Percentiles rank a stretch among this genome's conserved stretches.
Evolutionary conservation across 2,329 filamentous ascomycete genomes (phyloP).

Genomic region (Tolypocladium tropicale): DNA sequence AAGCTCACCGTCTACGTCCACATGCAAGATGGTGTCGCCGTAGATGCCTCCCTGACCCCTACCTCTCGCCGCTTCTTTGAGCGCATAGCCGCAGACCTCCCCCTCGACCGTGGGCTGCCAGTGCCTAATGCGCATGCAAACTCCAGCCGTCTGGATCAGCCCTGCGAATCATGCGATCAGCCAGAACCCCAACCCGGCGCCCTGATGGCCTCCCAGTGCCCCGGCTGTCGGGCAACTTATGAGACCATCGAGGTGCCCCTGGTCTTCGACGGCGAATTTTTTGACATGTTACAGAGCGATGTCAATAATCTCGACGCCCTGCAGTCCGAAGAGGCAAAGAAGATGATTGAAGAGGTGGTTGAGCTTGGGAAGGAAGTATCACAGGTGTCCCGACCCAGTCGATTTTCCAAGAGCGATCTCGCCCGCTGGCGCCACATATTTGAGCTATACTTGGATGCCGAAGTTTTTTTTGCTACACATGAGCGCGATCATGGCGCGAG

Average conservation of each 20-base stretch:
- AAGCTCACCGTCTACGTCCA: conserved; percentile 62
- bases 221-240: conserved; percentile 8
- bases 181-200: background rate
- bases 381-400: conserved; percentile 52
- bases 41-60: conserved; percentile 58
- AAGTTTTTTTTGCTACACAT: conserved; percentile 71
- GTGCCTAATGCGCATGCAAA: conserved; percentile 3
- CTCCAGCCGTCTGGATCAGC: background rate
- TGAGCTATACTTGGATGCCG: conserved; percentile 67
- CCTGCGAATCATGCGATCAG: background rate
- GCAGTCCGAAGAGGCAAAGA: conserved; percentile 54
- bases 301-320: conserved; percentile 59
- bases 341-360: conserved; percentile 52
- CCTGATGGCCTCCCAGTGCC: background rate
- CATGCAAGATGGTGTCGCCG: conserved; percentile 52
- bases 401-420: conserved; percentile 55
- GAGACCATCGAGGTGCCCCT: conserved; percentile 61
- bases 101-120: conserved; percentile 3
- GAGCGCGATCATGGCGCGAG: conserved; percentile 62
- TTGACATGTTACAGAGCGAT: conserved; percentile 62
- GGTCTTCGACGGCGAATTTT: conserved; percentile 70
- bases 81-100: conserved; percentile 41
- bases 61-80: conserved; percentile 55
- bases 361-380: conserved; percentile 55
- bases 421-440: conserved; percentile 74